These are phyloP conservation scores for Pseudomonodictys pantanalensis DNA, from an alignment of 495 filamentous ascomycete species.

Conservation along the genomic window DNA sequence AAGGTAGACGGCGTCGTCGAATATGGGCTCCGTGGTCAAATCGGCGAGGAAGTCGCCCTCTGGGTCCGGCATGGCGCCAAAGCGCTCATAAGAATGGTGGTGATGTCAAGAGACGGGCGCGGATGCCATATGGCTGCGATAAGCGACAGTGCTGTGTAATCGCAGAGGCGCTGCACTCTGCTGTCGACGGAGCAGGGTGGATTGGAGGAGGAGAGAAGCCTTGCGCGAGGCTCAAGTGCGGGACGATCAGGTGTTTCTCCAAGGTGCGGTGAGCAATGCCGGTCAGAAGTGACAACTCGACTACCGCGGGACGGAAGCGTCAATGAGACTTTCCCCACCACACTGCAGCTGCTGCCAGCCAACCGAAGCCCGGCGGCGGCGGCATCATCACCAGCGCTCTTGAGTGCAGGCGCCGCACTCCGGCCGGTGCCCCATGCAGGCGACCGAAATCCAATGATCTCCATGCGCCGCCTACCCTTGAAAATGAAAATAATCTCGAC, in stretches of 20 bases:
- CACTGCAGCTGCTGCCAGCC: neutral
- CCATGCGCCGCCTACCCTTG: neutral
- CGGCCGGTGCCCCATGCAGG: neutral
- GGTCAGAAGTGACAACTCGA: neutral
- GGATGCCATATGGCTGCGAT: neutral
- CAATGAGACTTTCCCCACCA: neutral
- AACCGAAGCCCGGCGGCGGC: neutral
- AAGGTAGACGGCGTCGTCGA: conserved; percentile 26
- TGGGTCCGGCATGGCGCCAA: conserved; percentile 16
- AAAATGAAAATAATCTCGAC: no score
- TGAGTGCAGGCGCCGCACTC: neutral
- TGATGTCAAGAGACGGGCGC: conserved; percentile 14
- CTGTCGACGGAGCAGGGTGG: neutral
- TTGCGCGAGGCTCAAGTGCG: neutral
- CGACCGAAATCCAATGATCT: neutral
- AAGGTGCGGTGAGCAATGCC: neutral
- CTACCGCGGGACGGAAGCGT: neutral
- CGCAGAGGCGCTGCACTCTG: neutral
- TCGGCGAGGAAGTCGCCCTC: conserved; percentile 13
- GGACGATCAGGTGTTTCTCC: neutral
- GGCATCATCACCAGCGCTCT: no score
- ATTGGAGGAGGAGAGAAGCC: neutral
- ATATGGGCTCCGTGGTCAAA: conserved; percentile 21
- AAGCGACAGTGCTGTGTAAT: neutral
- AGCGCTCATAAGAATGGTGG: conserved; percentile 18